Evolutionary conservation across 768 basidiomycete genomes (phyloP), one percentile per base, ranked within the genome.

Genomic region (Amanita polypyramis): DNA sequence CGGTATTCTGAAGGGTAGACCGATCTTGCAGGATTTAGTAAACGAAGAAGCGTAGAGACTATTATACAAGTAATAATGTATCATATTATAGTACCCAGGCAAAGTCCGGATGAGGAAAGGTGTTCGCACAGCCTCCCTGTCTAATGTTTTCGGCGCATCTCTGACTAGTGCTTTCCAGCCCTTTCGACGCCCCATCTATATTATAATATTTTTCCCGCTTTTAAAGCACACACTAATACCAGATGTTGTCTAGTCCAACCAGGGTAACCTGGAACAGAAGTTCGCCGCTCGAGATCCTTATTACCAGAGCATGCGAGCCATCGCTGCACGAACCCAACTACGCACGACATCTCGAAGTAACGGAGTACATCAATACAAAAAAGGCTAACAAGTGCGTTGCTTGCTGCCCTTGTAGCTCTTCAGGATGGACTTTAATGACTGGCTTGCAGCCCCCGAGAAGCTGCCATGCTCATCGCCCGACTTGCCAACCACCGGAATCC

Each of bases 401-500:
- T n/a, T 30, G 3, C 38, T 37, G 25, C n/a, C 7, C 25, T 7
- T 27, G 7, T 11, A 43, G 46, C 23, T 45, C 6, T 27, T 20
- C 2, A 10, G 4, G 47, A 40, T 49, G 41, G 21, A 33, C 52
- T 2, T 8, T 47, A 14, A 50, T 45, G 37, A n/a, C 15, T 8
- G 48, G 33, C 43, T 20, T 44, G 11, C 58, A 94, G 91, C 52
- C 88, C 96, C 5, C 80, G 96, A 49, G 96, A 99, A 60, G 91
- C 90, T 4, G 81, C 86, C 25, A 89, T 95, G 79, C 70, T 78
- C 47, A 73, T 90, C 33, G 88, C 90, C 11, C 76, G 82, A 15
- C 74, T 89, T 38, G 82, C 90, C 49, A 98, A 98, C 65, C 86
- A 93, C 60, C 82, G 93, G 49, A 94, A 95, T 58, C 89, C 89